Evolutionary conservation across 129 eudicot species (phyloP), one percentile per base, ranked within the genome.

Genomic region (Artemisia argyi): DNA sequence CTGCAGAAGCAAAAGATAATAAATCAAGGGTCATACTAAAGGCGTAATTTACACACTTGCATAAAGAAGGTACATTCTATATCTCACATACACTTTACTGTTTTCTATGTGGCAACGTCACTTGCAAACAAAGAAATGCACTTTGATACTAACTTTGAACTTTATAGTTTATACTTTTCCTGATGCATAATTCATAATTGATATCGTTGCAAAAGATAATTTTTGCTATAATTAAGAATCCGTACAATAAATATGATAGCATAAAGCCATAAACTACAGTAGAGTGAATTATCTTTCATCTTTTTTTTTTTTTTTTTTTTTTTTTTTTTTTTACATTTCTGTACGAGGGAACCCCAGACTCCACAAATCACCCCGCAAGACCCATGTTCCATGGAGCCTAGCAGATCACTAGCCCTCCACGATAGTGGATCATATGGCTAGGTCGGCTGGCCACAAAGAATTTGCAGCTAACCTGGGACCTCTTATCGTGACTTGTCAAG

Each of bases 1-100:
- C 79, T 57, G 65, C 72, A 80, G 63, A 64, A 73, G 47, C 76
- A 85, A 63, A 54, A 49, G 2, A 69, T 24, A 44, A 65, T 61
- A 42, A 53, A 15, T 28, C 65, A 59, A 48, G 15, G 74, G 35
- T 50, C 68, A 53, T 56, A 24, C 51, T 64, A 49, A 28, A 66
- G 50, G 13, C 51, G 18, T 8, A 19, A 50, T 17, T 61, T 66
- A 15, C 12, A 24, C 44, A 11, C 22, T 11, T 44, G 11, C 12
- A 35, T 35, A 35, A 35, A 35, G 8, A 4, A 35, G 8, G 44
- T 35, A 35, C 44, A 35, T 35, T 35, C 44, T 35, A 35, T 35
- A 35, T 35, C 44, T 4, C 46, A 39, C 46, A 39, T 35, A 35
- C 42, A 35, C 42, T 35, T 35, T 35, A 39, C 46, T 1, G 11